Evolutionary conservation across 169 alveolate species (phyloP).

Genomic region (Plasmodium chabaudi): DNA sequence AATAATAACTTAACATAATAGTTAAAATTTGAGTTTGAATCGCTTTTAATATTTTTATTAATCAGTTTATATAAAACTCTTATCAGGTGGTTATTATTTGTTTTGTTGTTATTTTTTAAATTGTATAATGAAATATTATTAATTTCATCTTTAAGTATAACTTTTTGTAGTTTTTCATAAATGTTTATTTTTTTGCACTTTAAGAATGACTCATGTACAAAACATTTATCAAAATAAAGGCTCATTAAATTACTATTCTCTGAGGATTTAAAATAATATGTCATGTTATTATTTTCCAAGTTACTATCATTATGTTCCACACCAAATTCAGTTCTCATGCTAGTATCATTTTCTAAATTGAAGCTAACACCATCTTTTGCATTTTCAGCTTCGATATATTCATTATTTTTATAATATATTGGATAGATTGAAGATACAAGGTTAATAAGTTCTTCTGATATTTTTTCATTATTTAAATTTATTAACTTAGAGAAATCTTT

Average conservation of each 20-base stretch:
- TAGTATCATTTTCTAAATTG: neutral
- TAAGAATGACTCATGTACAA: constrained; percentile 49
- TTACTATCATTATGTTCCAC: neutral
- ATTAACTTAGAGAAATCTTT: constrained; percentile 66
- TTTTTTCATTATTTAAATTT: constrained; percentile 11
- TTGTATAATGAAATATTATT: constrained; percentile 31
- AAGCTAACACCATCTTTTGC: neutral
- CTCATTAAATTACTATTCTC: constrained; percentile 38
- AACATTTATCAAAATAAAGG: constrained; percentile 48
- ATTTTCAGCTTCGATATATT: neutral
- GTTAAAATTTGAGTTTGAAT: constrained; percentile 42
- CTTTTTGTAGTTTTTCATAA: constrained; percentile 63
- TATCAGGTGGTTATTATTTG: constrained; percentile 53
- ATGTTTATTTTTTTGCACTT: constrained; percentile 15
- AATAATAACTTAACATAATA: constrained; percentile 57
- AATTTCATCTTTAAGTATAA: constrained; percentile 41
- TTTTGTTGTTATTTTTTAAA: constrained; percentile 22
- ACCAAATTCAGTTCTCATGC: neutral
- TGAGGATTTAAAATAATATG: constrained; percentile 15
- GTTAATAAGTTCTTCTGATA: constrained; percentile 41
- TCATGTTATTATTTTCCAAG: neutral
- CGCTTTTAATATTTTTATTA: constrained; percentile 50
- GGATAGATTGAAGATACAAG: constrained; percentile 37
- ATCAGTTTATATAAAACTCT: constrained; percentile 58
- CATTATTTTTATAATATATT: constrained; percentile 36